These are phyloP conservation scores for Myxozyma mucilagina DNA, from an alignment of 805 yeast species.

Conservation along the genomic window DNA sequence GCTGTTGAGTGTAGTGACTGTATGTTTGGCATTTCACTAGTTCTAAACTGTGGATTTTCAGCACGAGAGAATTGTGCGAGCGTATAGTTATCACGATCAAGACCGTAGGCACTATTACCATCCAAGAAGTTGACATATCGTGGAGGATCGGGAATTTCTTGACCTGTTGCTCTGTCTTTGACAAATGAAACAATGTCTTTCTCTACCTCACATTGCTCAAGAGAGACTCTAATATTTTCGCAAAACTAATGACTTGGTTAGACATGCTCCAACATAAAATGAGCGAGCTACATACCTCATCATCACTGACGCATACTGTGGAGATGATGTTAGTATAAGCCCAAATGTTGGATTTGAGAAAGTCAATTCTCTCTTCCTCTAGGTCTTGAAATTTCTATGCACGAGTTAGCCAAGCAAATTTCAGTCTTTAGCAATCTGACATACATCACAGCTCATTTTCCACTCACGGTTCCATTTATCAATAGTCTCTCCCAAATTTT, in stretches of 20 bases:
- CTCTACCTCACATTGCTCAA: constrained; percentile 67
- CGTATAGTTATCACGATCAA: constrained; percentile 34
- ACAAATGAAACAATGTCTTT: constrained; percentile 60
- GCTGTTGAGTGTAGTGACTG: background rate
- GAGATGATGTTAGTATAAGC: constrained; percentile 74
- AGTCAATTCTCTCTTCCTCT: constrained; percentile 72
- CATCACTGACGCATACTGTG: constrained; percentile 74
- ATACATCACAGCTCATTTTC: constrained; percentile 55
- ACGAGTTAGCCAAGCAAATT: background rate
- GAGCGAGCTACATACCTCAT: constrained; percentile 41
- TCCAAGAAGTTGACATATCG: constrained; percentile 61
- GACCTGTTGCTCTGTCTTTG: constrained; percentile 62
- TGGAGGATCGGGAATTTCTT: constrained; percentile 57
- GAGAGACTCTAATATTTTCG: constrained; percentile 63
- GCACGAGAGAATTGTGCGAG: constrained; percentile 41
- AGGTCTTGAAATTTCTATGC: constrained; percentile 55
- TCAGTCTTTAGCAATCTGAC: background rate
- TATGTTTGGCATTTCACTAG: constrained; percentile 3
- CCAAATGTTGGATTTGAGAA: constrained; percentile 71
- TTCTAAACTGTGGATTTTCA: constrained; percentile 27
- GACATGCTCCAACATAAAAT: background rate
- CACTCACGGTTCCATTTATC: constrained; percentile 73
- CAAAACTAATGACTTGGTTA: constrained; percentile 48
- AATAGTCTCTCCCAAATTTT: constrained; percentile 55
- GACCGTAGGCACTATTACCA: constrained; percentile 43